Evolutionary conservation across 805 yeast species (phyloP), one percentile per base, ranked within the genome.

Genomic region (Kodamaea kaohsiungensis): DNA sequence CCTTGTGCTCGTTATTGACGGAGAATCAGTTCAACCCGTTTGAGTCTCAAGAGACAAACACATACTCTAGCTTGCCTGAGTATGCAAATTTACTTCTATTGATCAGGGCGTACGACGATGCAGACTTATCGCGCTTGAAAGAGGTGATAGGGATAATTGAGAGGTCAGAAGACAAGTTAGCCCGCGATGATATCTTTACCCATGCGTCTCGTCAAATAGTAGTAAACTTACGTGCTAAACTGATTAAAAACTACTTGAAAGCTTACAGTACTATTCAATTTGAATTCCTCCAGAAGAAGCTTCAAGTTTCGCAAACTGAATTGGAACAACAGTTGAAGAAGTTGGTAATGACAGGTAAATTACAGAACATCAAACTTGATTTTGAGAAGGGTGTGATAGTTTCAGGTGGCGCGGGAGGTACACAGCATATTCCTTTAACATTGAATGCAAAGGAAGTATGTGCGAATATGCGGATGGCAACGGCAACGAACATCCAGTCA

Each of bases 1-100:
- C 86, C 1, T 63, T 89, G 17, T 80, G 86, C 22, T 81, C 87
- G 4, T 69, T 88, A 49, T 71, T 89, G 45, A 76, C 84, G n/a
- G 86, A 85, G 52, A 83, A 79, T 45, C 86, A 82, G 57, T 81
- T 88, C 52, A 84, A 86, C 61, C 89, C 90, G 1, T 87, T 88
- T 61, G 88, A 85, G 57, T 82, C 89, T 0, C 88, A 84, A 62
- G 93, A 88, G 65, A 85, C 89, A 1, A 79, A 78, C 60, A 81
- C 85, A 6, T 84, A 81, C 63, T 57, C 70, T 47, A 53, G 65
- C 59, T 55, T 73, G 45, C 64, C 61, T 7, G 76, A 71, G 51
- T 72, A 63, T 47, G 50, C 62, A 30, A 63, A 65, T 43, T 62
- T 76, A 38, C 59, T 72, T 2, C 42, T 48, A 7, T 56, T 75